These are phyloP conservation scores for Apiospora aurea DNA, from an alignment of 2,329 filamentous ascomycete species.

Conservation along the genomic window DNA sequence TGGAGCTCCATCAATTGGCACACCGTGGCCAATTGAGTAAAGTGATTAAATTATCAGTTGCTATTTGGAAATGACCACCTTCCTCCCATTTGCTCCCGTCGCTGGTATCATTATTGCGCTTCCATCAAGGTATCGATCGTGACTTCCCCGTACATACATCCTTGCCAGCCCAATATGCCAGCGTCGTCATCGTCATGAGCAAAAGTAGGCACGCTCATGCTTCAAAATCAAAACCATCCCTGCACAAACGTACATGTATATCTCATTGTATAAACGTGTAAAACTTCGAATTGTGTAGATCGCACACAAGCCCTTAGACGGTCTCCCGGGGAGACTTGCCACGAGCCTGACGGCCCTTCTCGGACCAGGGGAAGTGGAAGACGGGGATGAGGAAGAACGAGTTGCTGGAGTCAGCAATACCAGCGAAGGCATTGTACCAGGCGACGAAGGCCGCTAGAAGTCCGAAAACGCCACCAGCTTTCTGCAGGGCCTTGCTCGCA, in stretches of 20 bases:
- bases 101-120: constrained; percentile 17
- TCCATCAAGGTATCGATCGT: constrained; percentile 8
- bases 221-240: neutral
- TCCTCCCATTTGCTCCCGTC: constrained; percentile 2
- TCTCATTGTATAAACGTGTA: neutral
- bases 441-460: constrained; percentile 80
- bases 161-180: constrained; percentile 10
- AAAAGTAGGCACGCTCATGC: neutral
- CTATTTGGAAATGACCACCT: constrained; percentile 9
- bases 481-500: constrained; percentile 61
- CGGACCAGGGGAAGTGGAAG: constrained; percentile 94
- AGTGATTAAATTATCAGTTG: constrained; percentile 13
- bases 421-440: constrained; percentile 87
- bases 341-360: constrained; percentile 71
- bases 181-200: neutral
- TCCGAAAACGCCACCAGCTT: constrained; percentile 81
- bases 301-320: neutral
- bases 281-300: neutral
- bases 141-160: neutral
- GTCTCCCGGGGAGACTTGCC: constrained; percentile 45
- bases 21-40: neutral
- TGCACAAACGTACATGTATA: neutral
- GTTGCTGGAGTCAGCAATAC: constrained; percentile 81
- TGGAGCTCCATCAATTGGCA: constrained; percentile 6
- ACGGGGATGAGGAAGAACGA: constrained; percentile 93